Evolutionary conservation across 495 filamentous ascomycete species (phyloP), one percentile per base, ranked within the genome.

Genomic region (Xanthoparmelia taractica): DNA sequence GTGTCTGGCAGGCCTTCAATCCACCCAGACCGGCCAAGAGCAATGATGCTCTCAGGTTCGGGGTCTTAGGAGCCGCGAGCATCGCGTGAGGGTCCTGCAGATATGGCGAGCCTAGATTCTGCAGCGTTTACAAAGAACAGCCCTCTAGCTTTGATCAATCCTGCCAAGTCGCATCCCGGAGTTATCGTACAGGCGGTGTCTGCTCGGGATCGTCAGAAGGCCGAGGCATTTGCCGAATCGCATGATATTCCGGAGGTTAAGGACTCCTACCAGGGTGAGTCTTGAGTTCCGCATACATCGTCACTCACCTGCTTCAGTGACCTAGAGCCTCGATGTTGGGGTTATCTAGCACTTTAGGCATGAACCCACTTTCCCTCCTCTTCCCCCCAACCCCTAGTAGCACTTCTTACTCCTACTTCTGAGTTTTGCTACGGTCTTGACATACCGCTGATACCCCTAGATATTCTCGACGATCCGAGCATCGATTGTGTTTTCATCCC

Each of bases 111-210:
- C 12, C 20, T 27, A 41, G 31, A 12, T 20, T 3, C 23, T 47
- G n/a, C 23, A 13, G 12, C 20, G 57, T n/a, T n/a, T n/a, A n/a
- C n/a, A n/a, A n/a, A 25, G 40, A 59, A 25, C 18, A 61, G 84
- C 10, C 79, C 82, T 1, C n/a, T 70, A 2, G 73, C 82, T 13
- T 60, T 88, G 15, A 82, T 87, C 41, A 65, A 59, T n/a, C 82
- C 85, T 0, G 83, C 85, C 10, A 79, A 73, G 58, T 75, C 75
- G 10, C 85, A 88, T 66, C 75, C 84, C 0, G 84, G 85, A 54
- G 81, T 86, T 36, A 74, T 84, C 27, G 63, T 90, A 40, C 75
- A 76, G 1, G 80, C 80, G 1, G 78, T 90, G 0, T 82, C 85
- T 8, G 81, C 85, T 8, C 76, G 84, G n/a, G 79, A 86, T 64